Evolutionary conservation across 2,329 filamentous ascomycete genomes (phyloP).

Genomic region (Aureobasidium sp.): DNA sequence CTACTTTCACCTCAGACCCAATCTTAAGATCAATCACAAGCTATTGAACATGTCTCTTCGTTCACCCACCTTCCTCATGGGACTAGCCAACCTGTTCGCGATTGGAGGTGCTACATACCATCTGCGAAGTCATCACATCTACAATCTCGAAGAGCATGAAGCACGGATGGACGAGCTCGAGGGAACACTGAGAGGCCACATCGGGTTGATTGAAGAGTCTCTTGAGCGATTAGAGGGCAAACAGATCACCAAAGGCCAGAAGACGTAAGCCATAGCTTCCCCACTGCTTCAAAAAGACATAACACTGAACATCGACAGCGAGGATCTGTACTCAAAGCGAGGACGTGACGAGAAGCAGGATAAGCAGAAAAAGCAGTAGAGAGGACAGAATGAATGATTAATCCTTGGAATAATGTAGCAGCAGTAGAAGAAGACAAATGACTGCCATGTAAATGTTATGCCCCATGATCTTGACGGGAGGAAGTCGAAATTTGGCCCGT

Average conservation of each 20-base stretch:
- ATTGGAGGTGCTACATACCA: constrained; percentile 19
- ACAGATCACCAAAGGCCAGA: constrained; percentile 30
- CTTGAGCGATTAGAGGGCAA: constrained; percentile 40
- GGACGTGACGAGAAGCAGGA: constrained; percentile 23
- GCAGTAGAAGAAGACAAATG: not conserved
- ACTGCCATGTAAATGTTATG: not conserved
- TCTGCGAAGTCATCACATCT: constrained; percentile 29
- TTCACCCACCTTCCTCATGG: constrained; percentile 18
- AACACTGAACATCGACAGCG: constrained; percentile 14
- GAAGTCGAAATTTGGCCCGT: constrained; percentile 1
- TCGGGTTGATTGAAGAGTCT: constrained; percentile 42
- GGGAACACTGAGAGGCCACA: constrained; percentile 41
- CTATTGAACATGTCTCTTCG: constrained; percentile 7
- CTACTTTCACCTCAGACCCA: too few species aligned
- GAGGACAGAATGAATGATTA: not conserved
- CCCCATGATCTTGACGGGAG: constrained; percentile 5
- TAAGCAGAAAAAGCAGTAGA: constrained; percentile 15
- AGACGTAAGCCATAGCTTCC: constrained; percentile 27
- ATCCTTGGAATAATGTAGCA: too few species aligned
- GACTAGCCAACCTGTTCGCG: constrained; percentile 19
- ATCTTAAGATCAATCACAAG: not conserved
- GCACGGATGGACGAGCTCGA: constrained; percentile 43
- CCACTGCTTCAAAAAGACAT: not conserved
- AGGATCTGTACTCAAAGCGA: constrained; percentile 26
- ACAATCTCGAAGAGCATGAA: constrained; percentile 43